Evolutionary conservation across 352 stramenopile species (phyloP).

Genomic region (Phytophthora multivora): DNA sequence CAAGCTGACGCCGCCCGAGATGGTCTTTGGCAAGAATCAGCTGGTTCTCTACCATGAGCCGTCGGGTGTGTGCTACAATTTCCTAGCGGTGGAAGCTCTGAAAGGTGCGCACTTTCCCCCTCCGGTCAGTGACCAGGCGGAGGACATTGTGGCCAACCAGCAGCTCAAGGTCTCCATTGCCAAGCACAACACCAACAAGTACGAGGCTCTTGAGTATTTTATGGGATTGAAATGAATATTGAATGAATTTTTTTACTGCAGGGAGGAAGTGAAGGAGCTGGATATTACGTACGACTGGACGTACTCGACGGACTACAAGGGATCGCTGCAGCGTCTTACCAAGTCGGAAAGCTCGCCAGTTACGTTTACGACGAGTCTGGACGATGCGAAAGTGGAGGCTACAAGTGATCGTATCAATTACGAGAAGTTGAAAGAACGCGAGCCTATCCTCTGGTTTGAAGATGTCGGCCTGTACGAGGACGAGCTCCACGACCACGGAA

Average conservation of each 20-base stretch:
- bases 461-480: constrained; percentile 83
- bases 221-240: background rate
- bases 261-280: constrained; percentile 82
- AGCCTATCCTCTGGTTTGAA: constrained; percentile 86
- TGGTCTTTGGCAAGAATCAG: constrained; percentile 89
- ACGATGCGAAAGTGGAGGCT: constrained; percentile 43
- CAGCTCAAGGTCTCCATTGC: constrained; percentile 83
- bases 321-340: constrained; percentile 59
- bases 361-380: constrained; percentile 27
- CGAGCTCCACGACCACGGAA: constrained; percentile 84
- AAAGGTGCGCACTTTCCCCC: constrained; percentile 76
- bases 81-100: constrained; percentile 75
- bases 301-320: constrained; percentile 85
- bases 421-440: constrained; percentile 81
- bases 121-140: constrained; percentile 38
- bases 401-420: constrained; percentile 72
- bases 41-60: constrained; percentile 74
- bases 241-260: constrained; percentile 17
- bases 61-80: constrained; percentile 76
- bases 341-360: constrained; percentile 15
- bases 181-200: constrained; percentile 84
- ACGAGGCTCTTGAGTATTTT: background rate
- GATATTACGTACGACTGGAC: constrained; percentile 88
- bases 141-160: constrained; percentile 65
- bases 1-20: constrained; percentile 82